Evolutionary conservation across 768 basidiomycete species (phyloP), one percentile per base, ranked within the genome.

Genomic region (Tulasnella sp.): DNA sequence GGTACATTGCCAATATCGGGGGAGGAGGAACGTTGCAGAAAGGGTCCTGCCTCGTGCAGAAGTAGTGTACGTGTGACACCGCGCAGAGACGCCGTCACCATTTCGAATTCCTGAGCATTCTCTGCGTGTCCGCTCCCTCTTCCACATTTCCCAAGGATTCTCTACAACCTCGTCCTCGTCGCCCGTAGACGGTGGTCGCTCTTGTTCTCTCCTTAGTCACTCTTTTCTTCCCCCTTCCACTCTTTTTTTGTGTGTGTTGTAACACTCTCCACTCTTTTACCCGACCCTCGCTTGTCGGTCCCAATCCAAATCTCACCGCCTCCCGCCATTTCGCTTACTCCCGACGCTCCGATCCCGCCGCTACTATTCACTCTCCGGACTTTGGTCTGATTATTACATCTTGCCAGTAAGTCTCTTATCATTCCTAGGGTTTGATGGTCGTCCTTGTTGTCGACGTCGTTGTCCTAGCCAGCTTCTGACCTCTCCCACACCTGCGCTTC

Each of bases 271-370:
- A 7, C 68, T 0, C 68, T 70, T 17, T 37, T 70, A 11, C 17
- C 39, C 25, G 1, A 29, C 68, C 14, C 68, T 36, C 37, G 34
- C 29, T 70, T 37, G 25, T 70, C 68, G 68, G 68, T 70, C 68
- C 68, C 68, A 42, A 70, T 29, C 68, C 36, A 70, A 70, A 70
- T 70, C 37, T 70, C 68, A 58, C 68, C 19, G 68, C 68, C 37
- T 42, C 36, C n/a, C 68, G 29, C 45, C 45, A 45, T 31, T 38
- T 29, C 68, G 68, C 36, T 17, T 14, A 36, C n/a, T 9, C 29
- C 68, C 54, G 54, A 58, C 54, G 54, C 54, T 11, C 54, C 3
- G 29, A 14, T n/a, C 68, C 34, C 68, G 15, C 36, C 39, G 39
- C 68, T 34, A 36, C 36, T 42, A 42, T 42, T 17, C 11, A 42